Evolutionary conservation across 169 alveolate species (phyloP).

Genomic region (Plasmodium knowlesi): DNA sequence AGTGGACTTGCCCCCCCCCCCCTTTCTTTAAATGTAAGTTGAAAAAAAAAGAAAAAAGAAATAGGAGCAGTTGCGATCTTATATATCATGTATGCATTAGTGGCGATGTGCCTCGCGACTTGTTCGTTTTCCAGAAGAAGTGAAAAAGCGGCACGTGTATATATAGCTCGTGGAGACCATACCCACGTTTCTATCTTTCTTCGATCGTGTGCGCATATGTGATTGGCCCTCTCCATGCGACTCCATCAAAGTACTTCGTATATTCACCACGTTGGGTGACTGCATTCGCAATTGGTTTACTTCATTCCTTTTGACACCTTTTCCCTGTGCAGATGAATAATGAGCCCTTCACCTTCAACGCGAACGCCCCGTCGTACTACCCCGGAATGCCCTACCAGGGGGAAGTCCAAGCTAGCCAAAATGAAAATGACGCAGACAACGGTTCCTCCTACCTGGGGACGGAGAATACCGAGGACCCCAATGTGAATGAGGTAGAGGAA

Average conservation of each 20-base stretch:
- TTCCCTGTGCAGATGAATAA: conserved; percentile 31
- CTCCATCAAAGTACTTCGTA: too few species aligned
- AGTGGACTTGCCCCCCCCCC: background rate
- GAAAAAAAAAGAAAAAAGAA: background rate
- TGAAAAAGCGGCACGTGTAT: too few species aligned
- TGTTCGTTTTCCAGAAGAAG: too few species aligned
- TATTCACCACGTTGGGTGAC: background rate
- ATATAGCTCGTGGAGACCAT: too few species aligned
- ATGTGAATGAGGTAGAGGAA: background rate
- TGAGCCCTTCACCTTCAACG: conserved; percentile 69
- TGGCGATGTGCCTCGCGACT: too few species aligned
- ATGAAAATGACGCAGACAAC: background rate
- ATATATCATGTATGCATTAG: background rate
- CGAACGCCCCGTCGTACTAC: conserved; percentile 61
- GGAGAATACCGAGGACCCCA: background rate
- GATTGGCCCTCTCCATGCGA: background rate
- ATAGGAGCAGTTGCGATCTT: background rate
- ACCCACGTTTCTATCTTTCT: too few species aligned
- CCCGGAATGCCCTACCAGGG: conserved; percentile 58
- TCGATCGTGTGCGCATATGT: background rate
- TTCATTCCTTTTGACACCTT: too few species aligned
- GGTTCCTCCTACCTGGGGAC: background rate
- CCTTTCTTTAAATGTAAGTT: background rate
- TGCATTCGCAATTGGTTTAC: too few species aligned
- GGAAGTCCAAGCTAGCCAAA: background rate